Evolutionary conservation across 2,329 filamentous ascomycete genomes (phyloP).

Genomic region (Colletotrichum spaethianum): DNA sequence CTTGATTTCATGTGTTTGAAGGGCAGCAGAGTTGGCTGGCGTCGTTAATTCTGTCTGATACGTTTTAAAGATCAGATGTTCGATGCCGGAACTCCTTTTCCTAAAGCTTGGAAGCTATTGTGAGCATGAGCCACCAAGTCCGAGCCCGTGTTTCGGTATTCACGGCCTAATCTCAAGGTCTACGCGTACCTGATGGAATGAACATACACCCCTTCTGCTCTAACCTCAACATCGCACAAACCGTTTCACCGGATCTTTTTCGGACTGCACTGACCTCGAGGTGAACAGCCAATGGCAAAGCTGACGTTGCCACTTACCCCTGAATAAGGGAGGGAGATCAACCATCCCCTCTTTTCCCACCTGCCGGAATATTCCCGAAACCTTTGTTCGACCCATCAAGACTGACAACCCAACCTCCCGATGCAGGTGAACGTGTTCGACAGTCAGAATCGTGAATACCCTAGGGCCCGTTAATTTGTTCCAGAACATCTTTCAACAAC

Average conservation of each 20-base stretch:
- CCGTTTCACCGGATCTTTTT: conserved; percentile 20
- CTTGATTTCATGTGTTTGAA: not conserved
- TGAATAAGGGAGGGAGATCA: not conserved
- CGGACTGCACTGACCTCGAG: conserved; percentile 15
- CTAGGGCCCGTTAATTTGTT: not conserved
- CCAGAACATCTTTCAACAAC: not conserved
- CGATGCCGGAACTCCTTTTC: not conserved
- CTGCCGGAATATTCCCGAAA: not conserved
- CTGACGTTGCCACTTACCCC: not conserved
- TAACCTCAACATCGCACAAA: not conserved
- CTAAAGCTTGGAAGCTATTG: not conserved
- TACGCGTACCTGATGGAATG: not conserved
- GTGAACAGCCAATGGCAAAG: not conserved
- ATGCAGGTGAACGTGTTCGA: conserved; percentile 24
- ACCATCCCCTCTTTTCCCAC: not conserved
- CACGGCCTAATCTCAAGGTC: too few relatives aligned
- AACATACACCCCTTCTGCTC: conserved; percentile 2
- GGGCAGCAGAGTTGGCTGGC: too few relatives aligned
- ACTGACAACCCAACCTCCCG: not conserved
- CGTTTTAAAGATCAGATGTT: not conserved
- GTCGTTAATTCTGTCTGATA: not conserved
- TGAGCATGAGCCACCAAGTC: conserved; percentile 24
- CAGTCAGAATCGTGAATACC: not conserved
- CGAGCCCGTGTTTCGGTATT: conserved; percentile 24
- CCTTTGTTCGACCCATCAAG: not conserved